These are phyloP conservation scores for Funneliformis geosporum DNA, from an alignment of 192 early-diverging fungal genomes.

Conservation along the genomic window DNA sequence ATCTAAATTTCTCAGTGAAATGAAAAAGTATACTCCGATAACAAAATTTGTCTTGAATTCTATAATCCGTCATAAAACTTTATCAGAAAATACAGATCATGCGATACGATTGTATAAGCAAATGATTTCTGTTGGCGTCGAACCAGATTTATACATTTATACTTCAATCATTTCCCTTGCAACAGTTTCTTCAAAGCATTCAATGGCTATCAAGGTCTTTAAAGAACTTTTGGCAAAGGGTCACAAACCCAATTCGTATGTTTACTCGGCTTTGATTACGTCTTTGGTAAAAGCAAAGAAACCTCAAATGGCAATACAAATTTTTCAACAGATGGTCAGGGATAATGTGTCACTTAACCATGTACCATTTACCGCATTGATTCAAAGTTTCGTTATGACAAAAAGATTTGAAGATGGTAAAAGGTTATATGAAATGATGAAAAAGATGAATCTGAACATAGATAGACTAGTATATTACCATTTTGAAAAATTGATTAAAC, in stretches of 20 bases:
- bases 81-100: not conserved
- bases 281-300: not conserved
- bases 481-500: conserved; percentile 1
- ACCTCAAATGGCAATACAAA: not conserved
- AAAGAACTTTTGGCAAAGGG: conserved; percentile 1
- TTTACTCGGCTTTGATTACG: conserved; percentile 8
- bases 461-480: conserved; percentile 14
- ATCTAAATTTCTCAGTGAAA: not conserved
- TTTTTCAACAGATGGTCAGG: not conserved
- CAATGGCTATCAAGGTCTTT: not conserved
- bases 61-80: not conserved
- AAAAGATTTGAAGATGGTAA: not conserved
- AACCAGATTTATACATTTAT: conserved; percentile 10
- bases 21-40: conserved; percentile 1
- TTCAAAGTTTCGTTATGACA: conserved; percentile 5
- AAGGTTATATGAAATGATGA: conserved; percentile 16
- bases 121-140: conserved; percentile 1
- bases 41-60: not conserved
- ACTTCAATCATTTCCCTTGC: conserved; percentile 10
- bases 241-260: not conserved
- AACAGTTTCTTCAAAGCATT: not conserved
- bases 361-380: conserved; percentile 3
- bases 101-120: not conserved
- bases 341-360: not conserved
- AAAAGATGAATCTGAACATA: not conserved